Evolutionary conservation across 768 basidiomycete species (phyloP).

Genomic region (Mycena amicta): DNA sequence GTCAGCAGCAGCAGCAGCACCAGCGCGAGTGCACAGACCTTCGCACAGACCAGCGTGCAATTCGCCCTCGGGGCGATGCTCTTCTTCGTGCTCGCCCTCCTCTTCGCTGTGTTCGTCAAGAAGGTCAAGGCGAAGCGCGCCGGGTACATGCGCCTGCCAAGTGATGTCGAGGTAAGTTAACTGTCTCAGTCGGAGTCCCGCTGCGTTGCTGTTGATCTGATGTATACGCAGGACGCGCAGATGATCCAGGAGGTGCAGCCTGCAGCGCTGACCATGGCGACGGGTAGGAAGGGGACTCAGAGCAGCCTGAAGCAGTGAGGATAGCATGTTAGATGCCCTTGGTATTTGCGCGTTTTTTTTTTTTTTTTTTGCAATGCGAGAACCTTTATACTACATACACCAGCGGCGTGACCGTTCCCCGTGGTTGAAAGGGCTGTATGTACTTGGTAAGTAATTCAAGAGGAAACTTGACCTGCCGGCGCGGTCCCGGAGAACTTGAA

Average conservation of each 20-base stretch:
- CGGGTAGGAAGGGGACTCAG: background rate
- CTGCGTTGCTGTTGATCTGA: too few relatives aligned
- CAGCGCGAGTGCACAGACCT: background rate
- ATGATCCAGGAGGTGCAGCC: background rate
- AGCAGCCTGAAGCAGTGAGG: background rate
- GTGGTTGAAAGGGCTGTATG: background rate
- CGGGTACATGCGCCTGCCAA: background rate
- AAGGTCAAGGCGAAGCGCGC: background rate
- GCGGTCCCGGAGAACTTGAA: too few relatives aligned
- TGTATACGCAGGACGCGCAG: background rate
- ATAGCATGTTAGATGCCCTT: background rate
- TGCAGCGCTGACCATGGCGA: background rate
- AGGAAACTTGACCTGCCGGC: too few relatives aligned
- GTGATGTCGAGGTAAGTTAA: too few relatives aligned
- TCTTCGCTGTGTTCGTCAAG: background rate
- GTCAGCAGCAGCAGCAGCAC: background rate
- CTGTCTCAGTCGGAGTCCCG: too few relatives aligned
- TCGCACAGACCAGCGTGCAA: background rate
- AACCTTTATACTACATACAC: too few relatives aligned
- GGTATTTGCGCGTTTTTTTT: background rate
- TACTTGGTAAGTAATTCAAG: background rate
- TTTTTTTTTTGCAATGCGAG: background rate
- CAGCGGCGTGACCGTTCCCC: too few relatives aligned
- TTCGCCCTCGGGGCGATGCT: background rate
- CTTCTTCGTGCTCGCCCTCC: background rate